Evolutionary conservation across 2,329 filamentous ascomycete species (phyloP), one percentile per base, ranked within the genome.

Genomic region (Calonectria leucothoes): DNA sequence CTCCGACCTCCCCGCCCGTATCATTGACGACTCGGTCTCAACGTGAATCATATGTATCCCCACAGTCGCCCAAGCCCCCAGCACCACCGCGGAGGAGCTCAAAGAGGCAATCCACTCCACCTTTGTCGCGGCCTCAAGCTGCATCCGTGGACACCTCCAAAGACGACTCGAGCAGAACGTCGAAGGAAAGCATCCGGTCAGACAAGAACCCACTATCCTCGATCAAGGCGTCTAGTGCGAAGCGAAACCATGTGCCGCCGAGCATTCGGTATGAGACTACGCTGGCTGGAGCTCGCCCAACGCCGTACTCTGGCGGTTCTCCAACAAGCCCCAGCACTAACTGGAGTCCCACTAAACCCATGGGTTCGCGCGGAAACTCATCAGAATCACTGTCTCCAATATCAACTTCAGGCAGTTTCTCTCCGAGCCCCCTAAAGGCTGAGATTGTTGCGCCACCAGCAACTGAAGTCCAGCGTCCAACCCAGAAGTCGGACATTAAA

Each of bases 331-430:
- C 65, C 12, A 74, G 59, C 59, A 78, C 80, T n/a, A 84, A 80
- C 72, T 82, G 82, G 70, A 83, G 80, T 70, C 75, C 83, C 15
- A 83, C 83, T 31, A 84, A 79, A 66, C 80, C 83, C 29, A 82
- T 82, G 35, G 79, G 85, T 20, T 73, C 78, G 33, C 68, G 75
- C 10, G 77, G 76, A 5, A 77, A 74, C 66, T 70, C 72, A 11
- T 73, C 74, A 1, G 68, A 78, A 23, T 59, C 67, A 2, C 33
- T 71, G 7, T 75, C 74, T 17, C 78, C 77, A n/a, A 71, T 73
- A 11, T 70, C 76, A n/a, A 57, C 66, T 20, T 35, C 61, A 29
- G 69, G 66, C 14, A 68, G 57, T 23, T 42, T 29, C 20, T 35
- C 63, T 6, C 31, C 42, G n/a, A 37, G 66, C 17, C 77, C 72